phyloP scores from a whole-genome alignment of 1,284 basidiomycete species.

The Nidula niveotomentosa region DNA sequence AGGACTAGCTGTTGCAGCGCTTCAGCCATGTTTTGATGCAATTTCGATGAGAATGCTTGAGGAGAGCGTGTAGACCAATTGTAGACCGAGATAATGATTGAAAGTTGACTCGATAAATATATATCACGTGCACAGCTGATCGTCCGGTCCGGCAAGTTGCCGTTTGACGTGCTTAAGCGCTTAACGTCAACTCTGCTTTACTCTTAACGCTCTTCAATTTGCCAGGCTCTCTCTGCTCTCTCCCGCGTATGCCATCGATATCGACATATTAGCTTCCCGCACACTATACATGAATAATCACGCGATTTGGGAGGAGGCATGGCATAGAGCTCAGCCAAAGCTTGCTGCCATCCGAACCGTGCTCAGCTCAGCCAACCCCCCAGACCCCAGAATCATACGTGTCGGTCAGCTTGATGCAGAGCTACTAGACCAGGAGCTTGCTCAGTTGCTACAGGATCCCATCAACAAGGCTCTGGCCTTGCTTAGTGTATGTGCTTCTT shows the following conservation, averaged over 20 bases:
- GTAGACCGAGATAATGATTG: not conserved
- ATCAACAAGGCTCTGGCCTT: slow-evolving; percentile 73
- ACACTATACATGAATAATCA: too few relatives aligned
- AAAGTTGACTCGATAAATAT: not conserved
- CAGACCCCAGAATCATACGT: slow-evolving; percentile 56
- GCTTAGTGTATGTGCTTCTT: slow-evolving; percentile 56
- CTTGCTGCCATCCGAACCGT: slow-evolving; percentile 46
- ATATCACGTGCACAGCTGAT: not conserved
- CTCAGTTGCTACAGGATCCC: slow-evolving; percentile 83
- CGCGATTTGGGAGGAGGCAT: slow-evolving; percentile 29
- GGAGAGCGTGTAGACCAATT: too few relatives aligned
- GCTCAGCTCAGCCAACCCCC: slow-evolving; percentile 22
- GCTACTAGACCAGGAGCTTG: slow-evolving; percentile 89
- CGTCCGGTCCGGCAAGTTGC: too few relatives aligned
- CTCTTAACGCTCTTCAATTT: too few relatives aligned
- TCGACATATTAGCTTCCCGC: too few relatives aligned
- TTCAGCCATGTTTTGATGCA: slow-evolving; percentile 57
- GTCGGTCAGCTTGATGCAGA: slow-evolving; percentile 95
- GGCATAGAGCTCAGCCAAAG: slow-evolving; percentile 57
- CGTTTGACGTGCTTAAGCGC: too few relatives aligned
- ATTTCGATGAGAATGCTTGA: too few relatives aligned
- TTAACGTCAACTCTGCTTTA: too few relatives aligned
- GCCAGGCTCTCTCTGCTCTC: too few relatives aligned
- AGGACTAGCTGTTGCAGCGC: slow-evolving; percentile 79
- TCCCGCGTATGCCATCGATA: too few relatives aligned